These are phyloP conservation scores for Uronychia setigera DNA, from an alignment of 73 alveolate species.

Conservation along the genomic window DNA sequence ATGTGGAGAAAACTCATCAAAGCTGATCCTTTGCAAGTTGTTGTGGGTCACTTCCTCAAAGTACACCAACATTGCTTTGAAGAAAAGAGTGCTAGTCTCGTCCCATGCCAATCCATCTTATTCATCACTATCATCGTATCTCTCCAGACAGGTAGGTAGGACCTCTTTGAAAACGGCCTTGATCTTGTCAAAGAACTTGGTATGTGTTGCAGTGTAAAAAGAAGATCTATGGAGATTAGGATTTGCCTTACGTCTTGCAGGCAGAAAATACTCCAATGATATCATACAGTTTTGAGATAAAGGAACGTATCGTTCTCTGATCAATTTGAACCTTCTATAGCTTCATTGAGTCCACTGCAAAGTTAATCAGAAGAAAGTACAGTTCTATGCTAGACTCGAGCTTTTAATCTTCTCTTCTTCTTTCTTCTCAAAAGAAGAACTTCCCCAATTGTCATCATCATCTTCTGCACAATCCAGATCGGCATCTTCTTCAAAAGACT, in stretches of 20 bases:
- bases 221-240: background rate
- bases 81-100: background rate
- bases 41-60: background rate
- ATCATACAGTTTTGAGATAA: background rate
- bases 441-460: too few relatives aligned
- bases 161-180: background rate
- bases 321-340: background rate
- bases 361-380: too few relatives aligned
- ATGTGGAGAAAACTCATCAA: background rate
- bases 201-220: background rate
- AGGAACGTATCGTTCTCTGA: background rate
- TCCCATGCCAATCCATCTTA: background rate
- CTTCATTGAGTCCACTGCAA: background rate
- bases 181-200: background rate
- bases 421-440: too few relatives aligned
- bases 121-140: background rate
- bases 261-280: background rate
- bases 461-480: too few relatives aligned
- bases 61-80: background rate
- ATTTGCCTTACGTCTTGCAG: background rate
- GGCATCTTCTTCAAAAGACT: too few relatives aligned
- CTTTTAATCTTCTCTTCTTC: too few relatives aligned
- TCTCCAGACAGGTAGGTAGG: background rate
- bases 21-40: background rate
- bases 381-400: too few relatives aligned